Conservation (phyloP, 192 early-diverging fungal species). For the Backusella macrospora region DNA sequence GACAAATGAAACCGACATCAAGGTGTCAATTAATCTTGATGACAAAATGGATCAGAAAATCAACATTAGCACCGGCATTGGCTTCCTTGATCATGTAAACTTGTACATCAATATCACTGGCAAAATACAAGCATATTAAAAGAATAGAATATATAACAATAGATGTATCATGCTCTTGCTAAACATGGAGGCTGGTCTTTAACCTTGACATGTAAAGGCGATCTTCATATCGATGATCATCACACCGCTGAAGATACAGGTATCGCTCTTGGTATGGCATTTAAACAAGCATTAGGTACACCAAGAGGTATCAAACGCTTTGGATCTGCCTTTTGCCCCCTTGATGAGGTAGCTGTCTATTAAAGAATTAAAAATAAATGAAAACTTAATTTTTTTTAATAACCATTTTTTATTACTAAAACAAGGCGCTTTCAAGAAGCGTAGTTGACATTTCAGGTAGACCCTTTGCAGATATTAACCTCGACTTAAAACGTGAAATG, state of each 20-base stretch:
- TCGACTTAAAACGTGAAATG: slow-evolving; percentile 90
- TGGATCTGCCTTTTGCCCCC: slow-evolving; percentile 91
- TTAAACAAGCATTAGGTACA: slow-evolving; percentile 89
- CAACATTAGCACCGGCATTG: slow-evolving; percentile 88
- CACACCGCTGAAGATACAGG: slow-evolving; percentile 97
- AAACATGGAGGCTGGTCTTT: slow-evolving; percentile 95
- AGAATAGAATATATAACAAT: neutral
- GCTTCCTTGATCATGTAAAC: slow-evolving; percentile 95
- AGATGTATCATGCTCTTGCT: slow-evolving; percentile 97
- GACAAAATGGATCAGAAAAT: slow-evolving; percentile 69
- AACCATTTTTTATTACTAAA: neutral
- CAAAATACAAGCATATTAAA: neutral
- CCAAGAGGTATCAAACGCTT: slow-evolving; percentile 91
- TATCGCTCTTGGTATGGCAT: slow-evolving; percentile 91
- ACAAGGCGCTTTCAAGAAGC: slow-evolving; percentile 83
- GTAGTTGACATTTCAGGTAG: slow-evolving; percentile 98
- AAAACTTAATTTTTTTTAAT: neutral
- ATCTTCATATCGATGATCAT: slow-evolving; percentile 98
- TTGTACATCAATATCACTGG: neutral
- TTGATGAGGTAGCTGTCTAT: slow-evolving; percentile 76
- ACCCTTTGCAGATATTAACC: slow-evolving; percentile 77
- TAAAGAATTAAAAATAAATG: neutral
- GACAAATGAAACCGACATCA: slow-evolving; percentile 95
- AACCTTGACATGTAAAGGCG: slow-evolving; percentile 79
- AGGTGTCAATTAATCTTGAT: slow-evolving; percentile 67